Evolutionary conservation across 1,139 yeast genomes (phyloP), one percentile per base, ranked within the genome.

Genomic region (Taphrina deformans): DNA sequence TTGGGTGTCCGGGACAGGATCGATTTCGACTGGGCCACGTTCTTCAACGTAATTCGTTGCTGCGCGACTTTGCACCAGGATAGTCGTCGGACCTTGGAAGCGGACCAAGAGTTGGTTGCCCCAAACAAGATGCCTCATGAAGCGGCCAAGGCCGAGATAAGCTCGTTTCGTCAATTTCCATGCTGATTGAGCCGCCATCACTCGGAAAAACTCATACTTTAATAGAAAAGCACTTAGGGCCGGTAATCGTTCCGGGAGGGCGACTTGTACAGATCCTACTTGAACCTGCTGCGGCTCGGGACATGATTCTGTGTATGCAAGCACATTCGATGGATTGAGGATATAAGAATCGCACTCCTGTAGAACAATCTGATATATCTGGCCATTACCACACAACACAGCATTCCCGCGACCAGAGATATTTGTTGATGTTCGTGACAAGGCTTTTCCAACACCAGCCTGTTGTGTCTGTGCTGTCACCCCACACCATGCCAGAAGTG

Each of bases 321-420:
- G 70, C 21, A 78, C 70, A 50, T 73, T 71, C 40, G 69, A 62
- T 29, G 75, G 73, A 38, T 72, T 72, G 16, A 76, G 75, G 24
- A 76, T 69, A 48, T 76, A 71, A 23, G 72, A 68, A 66, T 78
- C 80, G 40, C 74, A 75, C 12, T 69, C 71, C 21, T 69, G 71
- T 48, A 78, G 70, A 5, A 70, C 65, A 26, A 77, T 66, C 67
- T 74, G 74, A 65, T 72, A 76, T 12, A 77, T 68, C 48, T 75
- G 73, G 7, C 79, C 76, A 41, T 72, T 70, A n/a, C 77, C 78
- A 6, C 75, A 69, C 52, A 78, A 66, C 14, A 78, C 79, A 14
- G 76, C 70, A 18, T 71, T 69, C 9, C 80, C 80, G 18, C 80
- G 71, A 31, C 80, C 80, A 3, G 76, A 68, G 14, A 77, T 68